Evolutionary conservation across 2,329 filamentous ascomycete species (phyloP), one percentile per base, ranked within the genome.

Genomic region (Diaporthe vaccinii): DNA sequence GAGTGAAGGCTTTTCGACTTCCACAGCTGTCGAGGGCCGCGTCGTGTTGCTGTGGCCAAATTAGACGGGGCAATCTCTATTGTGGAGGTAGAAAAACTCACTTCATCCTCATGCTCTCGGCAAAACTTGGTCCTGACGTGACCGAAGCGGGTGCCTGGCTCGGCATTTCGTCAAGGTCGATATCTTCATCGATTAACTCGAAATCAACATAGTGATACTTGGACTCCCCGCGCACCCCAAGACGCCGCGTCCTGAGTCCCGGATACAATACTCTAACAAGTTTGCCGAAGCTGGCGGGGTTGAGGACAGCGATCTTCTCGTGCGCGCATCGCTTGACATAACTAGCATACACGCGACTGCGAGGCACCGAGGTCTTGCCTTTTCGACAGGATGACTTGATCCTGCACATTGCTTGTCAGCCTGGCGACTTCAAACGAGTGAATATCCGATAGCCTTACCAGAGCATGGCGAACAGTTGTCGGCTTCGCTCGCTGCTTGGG

Each of bases 221-320:
- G 20, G 97, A 99, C 85, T 98, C 96, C 78, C 97, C 97, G 72
- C 97, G 92, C 62, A 98, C 96, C 77, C 97, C 97, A 17, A 99
- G 88, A 78, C 97, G 91, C 75, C 97, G 91, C 44, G 97, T 99
- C 84, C 98, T 96, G 31, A 99, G 93, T 57, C 96, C 96, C 0
- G 97, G 96, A 80, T 98, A 99, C 70, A 99, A 93, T 53, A 99
- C 96, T 44, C 97, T 92, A 46, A 99, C 97, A 58, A 99, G 91
- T 84, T 99, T 99, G 74, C 97, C 97, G 84, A 99, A 99, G 39
- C 96, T 98, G 14, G 97, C 97, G 57, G 97, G 97, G 81, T 99
- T 99, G 74, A 99, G 86, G 14, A 98, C 96, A 0, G 97, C 97
- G 53, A 98, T 97, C 81, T 96, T 92, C 82, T 98, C 96, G 7